A percentile compares a stretch with the other conserved stretches of the same genome.
Conservation (phyloP, 306 rosid genomes). For the Bauhinia variegata region DNA sequence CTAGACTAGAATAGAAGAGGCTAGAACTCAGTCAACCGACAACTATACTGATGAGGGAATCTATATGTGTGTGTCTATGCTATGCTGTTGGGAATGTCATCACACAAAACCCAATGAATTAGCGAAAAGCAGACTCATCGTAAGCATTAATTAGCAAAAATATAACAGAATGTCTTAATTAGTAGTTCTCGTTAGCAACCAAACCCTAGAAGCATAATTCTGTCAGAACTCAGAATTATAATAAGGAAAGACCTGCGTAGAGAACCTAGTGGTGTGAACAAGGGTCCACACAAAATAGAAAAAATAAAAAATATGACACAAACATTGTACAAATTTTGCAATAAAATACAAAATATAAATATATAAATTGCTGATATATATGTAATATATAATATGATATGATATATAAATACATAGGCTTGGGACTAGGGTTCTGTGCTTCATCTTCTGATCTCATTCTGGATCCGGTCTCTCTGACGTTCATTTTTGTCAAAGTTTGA, state of each 20-base stretch:
- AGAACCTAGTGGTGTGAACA: constrained; percentile 24
- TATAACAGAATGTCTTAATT: constrained; percentile 9
- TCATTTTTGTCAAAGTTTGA: constrained; percentile 51
- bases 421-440: constrained; percentile 63
- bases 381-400: too few relatives aligned
- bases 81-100: too few relatives aligned
- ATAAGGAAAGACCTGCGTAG: constrained; percentile 13
- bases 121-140: neutral
- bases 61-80: too few relatives aligned
- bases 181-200: neutral
- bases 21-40: constrained; percentile 20
- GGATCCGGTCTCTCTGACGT: constrained; percentile 29
- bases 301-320: constrained; percentile 5
- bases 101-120: constrained; percentile 34
- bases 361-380: too few relatives aligned
- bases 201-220: constrained; percentile 50
- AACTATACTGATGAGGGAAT: constrained; percentile 36
- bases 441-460: constrained; percentile 27
- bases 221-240: constrained; percentile 47
- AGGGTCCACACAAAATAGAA: neutral
- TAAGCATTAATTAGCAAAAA: constrained; percentile 9
- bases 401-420: too few relatives aligned
- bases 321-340: constrained; percentile 11
- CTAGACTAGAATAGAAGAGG: neutral
- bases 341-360: neutral